Base-by-base conservation (phyloP, 495 filamentous ascomycete genomes). In the Delitschia confertaspora region DNA sequence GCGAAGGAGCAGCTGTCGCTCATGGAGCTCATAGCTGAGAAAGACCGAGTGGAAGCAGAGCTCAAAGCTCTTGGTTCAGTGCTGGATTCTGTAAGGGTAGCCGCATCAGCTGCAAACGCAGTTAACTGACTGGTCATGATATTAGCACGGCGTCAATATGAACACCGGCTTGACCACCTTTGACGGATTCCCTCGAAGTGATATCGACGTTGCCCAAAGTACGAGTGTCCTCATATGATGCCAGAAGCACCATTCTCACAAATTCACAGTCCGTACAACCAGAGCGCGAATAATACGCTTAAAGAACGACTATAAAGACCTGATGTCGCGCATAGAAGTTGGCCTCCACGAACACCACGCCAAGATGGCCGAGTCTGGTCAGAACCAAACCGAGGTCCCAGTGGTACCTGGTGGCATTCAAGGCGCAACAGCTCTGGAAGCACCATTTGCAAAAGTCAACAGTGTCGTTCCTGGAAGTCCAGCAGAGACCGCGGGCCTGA, bases 161-260 rank as follows among this genome's bases (percentile, higher is more conserved):
- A 83, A 78, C 60, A 94, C 93, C 2, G 69, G 73, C 31, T 69
- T 99, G 34, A 84, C 83, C 3, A 95, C 93, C 2, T 78, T 80
- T 41, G 93, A 99, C 65, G 93, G 89, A 36, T 99, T 83, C 61
- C 93, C 93, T 23, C 75, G 93, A 54, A 79, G 80, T 49, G 93
- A 99, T 62, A 78, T 99, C 42, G 93, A 99, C 60, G 80, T 99
- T 49, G 84, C 93, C 22, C 88, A 94, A 65, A 93, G 86, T 91
- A 78, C 55, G 72, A 33, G 17, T n/a, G 9, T 11, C 42, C 18
- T 18, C 25, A 3, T 30, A 31, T 7, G 13, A 4, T 6, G 10
- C 2, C 6, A 5, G 9, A 14, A 22, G 11, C 11, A 11, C 14
- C 11, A 11, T 32, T 56, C 19, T 58, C 40, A 25, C 21, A 26